A percentile compares a stretch with the other conserved stretches of the same genome.
These are phyloP conservation scores for Eurotiales sp. DNA, from an alignment of 2,329 filamentous ascomycete species.

Conservation along the genomic window DNA sequence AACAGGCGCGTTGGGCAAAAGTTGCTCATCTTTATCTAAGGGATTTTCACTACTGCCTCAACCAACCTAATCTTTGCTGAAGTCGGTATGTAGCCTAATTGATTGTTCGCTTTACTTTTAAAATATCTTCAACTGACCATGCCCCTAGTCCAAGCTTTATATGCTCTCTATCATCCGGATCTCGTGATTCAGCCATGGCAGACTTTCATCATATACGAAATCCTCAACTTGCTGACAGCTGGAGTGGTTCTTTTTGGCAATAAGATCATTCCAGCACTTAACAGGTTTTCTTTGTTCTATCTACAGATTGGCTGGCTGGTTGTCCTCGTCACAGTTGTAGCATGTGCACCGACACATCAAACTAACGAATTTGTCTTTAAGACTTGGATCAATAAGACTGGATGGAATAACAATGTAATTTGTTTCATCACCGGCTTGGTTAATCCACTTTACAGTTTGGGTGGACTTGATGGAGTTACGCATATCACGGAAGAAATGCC, in stretches of 20 bases:
- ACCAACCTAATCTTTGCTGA: constrained; percentile 43
- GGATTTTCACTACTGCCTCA: constrained; percentile 50
- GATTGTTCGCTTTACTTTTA: neutral
- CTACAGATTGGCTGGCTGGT: constrained; percentile 48
- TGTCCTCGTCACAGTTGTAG: constrained; percentile 47
- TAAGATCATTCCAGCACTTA: constrained; percentile 40
- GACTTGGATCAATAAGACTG: constrained; percentile 53
- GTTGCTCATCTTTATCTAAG: constrained; percentile 17
- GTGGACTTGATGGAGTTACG: constrained; percentile 47
- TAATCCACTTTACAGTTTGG: constrained; percentile 47
- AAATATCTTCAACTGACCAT: neutral
- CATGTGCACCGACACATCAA: constrained; percentile 45
- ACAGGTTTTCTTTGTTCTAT: constrained; percentile 47
- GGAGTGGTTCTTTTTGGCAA: constrained; percentile 49
- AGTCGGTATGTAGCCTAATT: constrained; percentile 13
- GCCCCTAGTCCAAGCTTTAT: constrained; percentile 12
- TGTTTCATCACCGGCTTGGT: constrained; percentile 51
- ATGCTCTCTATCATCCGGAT: constrained; percentile 37
- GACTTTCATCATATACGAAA: constrained; percentile 42
- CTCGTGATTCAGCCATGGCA: constrained; percentile 46
- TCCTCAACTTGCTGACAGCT: constrained; percentile 41
- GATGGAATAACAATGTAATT: constrained; percentile 49
- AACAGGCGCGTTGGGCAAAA: neutral
- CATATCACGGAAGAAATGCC: constrained; percentile 53
- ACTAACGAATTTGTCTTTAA: constrained; percentile 49